Conservation (phyloP, 306 rosid species). For the Trifolium dubium region DNA sequence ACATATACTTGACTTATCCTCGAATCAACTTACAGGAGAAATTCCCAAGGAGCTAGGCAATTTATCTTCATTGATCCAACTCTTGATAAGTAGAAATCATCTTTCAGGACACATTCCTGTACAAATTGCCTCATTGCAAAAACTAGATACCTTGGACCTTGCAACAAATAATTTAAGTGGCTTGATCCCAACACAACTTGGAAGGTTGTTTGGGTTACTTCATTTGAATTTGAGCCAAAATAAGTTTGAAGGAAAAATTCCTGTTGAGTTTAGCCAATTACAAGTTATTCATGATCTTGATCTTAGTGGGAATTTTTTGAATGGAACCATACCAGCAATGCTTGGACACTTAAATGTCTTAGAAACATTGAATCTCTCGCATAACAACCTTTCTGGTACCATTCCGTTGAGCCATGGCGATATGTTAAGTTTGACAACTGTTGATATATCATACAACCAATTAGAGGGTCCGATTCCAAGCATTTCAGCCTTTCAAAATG, state of each 20-base stretch:
- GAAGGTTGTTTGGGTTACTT: neutral
- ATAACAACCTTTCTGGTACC: neutral
- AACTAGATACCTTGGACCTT: neutral
- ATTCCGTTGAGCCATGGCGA: neutral
- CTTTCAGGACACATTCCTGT: neutral
- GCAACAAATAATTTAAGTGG: neutral
- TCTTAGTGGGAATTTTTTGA: neutral
- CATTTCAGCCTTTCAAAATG: neutral
- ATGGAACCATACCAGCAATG: neutral
- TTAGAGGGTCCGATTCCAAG: neutral
- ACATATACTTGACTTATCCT: neutral
- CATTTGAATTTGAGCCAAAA: neutral
- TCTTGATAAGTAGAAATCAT: neutral
- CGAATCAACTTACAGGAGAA: neutral
- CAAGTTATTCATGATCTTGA: neutral
- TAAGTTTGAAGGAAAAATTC: neutral
- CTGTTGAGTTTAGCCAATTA: neutral
- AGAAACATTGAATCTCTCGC: neutral
- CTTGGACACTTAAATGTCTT: neutral
- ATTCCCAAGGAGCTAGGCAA: neutral
- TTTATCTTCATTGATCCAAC: neutral
- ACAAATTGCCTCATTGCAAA: neutral
- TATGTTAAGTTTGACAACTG: neutral
- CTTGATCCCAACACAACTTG: neutral
- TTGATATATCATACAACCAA: neutral